Evolutionary conservation across 768 basidiomycete genomes (phyloP), one percentile per base, ranked within the genome.

Genomic region (Leccinellum rugosiceps): DNA sequence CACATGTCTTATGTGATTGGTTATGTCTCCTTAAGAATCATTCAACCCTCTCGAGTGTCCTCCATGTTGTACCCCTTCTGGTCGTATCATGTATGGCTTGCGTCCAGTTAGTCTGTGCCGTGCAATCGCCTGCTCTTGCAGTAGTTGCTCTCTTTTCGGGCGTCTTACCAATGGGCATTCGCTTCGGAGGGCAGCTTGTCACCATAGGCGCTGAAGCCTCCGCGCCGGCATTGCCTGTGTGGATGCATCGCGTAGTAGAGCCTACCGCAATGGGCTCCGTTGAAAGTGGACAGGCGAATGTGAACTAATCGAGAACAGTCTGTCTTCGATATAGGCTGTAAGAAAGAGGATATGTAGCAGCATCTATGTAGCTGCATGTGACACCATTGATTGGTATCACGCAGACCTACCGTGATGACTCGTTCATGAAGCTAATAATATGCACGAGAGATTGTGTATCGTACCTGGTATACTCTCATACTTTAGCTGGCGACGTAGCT

Each of bases 41-140:
- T 52, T 52, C 50, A 15, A 51, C 50, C 0, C 3, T 63, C 9
- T 58, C 58, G 10, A 61, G 25, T 35, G 23, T 61, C 19, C 53
- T 69, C 3, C 61, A 70, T 47, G 48, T 21, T 3, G 19, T 70
- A 14, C 69, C 70, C 26, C 53, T 58, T 3, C 26, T 66, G 2
- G 62, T 59, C 17, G 58, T 45, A 34, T 60, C 48, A 4, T 56
- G 52, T 11, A 53, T 64, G 31, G 57, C 59, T 1, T 19, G 48
- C 4, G 21, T 63, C 10, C 52, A 58, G 34, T 53, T 70, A 2
- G 32, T 50, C 30, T n/a, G 19, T 5, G 32, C 7, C 6, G 8
- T 62, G 25, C 38, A 53, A 19, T 69, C 70, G 1, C 59, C 61
- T 2, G 25, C 2, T 4, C 26, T 66, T 17, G 58, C 58, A 17